phyloP scores from a whole-genome alignment of 192 early-diverging fungal species.

The Coemansia interrupta region DNA sequence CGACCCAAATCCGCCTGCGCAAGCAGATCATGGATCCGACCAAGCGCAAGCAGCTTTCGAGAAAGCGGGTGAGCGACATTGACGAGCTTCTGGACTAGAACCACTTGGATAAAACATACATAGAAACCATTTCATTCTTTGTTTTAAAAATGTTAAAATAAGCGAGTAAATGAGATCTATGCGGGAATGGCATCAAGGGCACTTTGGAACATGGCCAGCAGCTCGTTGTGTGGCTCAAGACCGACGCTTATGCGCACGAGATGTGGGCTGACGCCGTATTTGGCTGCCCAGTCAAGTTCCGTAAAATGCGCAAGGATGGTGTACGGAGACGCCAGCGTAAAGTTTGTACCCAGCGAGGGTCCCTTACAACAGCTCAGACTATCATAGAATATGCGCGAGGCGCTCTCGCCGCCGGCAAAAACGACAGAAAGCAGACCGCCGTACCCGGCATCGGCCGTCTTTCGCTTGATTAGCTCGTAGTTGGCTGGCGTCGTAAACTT shows the following conservation, averaged over 20 bases:
- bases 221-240: constrained; percentile 66
- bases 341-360: constrained; percentile 94
- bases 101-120: too few species aligned
- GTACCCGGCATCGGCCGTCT: constrained; percentile 61
- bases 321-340: constrained; percentile 91
- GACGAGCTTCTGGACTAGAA: constrained; percentile 36
- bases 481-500: constrained; percentile 68
- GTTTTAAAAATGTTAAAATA: too few species aligned
- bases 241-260: constrained; percentile 89
- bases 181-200: constrained; percentile 61
- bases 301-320: constrained; percentile 92
- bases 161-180: neutral
- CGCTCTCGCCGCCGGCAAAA: constrained; percentile 56
- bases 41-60: constrained; percentile 58
- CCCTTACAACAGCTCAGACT: constrained; percentile 79
- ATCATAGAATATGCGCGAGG: constrained; percentile 75
- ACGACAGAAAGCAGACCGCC: constrained; percentile 86
- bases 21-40: constrained; percentile 69
- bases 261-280: constrained; percentile 69
- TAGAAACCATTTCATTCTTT: too few species aligned
- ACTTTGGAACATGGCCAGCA: constrained; percentile 68
- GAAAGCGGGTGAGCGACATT: constrained; percentile 48
- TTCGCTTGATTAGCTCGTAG: constrained; percentile 64
- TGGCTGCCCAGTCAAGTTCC: constrained; percentile 90
- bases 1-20: constrained; percentile 66